Evolutionary conservation across 345 rosid genomes (phyloP), one percentile per base, ranked within the genome.

Genomic region (Pseudoturritis turrita): DNA sequence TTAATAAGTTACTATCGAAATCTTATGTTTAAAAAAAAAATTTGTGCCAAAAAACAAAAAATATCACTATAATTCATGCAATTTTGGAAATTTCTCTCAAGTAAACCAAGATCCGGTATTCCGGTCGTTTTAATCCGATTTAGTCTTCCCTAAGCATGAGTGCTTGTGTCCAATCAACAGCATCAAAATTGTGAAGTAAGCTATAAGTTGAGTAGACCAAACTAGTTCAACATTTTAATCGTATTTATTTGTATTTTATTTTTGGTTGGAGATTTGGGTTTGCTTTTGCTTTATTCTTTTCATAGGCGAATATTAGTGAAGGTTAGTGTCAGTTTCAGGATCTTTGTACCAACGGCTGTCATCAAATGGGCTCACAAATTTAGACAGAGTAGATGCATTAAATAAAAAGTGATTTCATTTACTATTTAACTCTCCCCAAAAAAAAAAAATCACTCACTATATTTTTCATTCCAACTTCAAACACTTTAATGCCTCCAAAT

Each of bases 331-430:
- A 74, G 78, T 41, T 40, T 67, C 62, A 41, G 68, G 62, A 74
- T 60, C 73, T 67, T 50, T 74, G 47, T 31, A 74, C 73, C 62
- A 67, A 74, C 73, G 73, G 68, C 17, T 74, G 62, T 29, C 56
- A 67, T 74, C 68, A 67, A 74, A 74, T 60, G 62, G 62, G 63
- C 69, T 67, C 78, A 68, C 68, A 74, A 53, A 10, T 67, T 51
- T 51, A 66, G 78, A 57, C 53, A 51, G 15, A 59, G 40, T 25
- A 74, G 8, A 21, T 67, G 47, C 68, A 68, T 60, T 43, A 41
- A 74, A 50, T 74, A 29, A 31, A 67, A 74, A 31, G 63, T 25
- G 17, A 9, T 51, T 60, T 51, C 29, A 59, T 28, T 40, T 29
- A 63, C 61, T 5, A 52, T 41, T 63, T 44, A 8, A 64, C 70